These are phyloP conservation scores for Emmonsiellopsis sp. DNA, from an alignment of 2,329 filamentous ascomycete species.

Conservation along the genomic window DNA sequence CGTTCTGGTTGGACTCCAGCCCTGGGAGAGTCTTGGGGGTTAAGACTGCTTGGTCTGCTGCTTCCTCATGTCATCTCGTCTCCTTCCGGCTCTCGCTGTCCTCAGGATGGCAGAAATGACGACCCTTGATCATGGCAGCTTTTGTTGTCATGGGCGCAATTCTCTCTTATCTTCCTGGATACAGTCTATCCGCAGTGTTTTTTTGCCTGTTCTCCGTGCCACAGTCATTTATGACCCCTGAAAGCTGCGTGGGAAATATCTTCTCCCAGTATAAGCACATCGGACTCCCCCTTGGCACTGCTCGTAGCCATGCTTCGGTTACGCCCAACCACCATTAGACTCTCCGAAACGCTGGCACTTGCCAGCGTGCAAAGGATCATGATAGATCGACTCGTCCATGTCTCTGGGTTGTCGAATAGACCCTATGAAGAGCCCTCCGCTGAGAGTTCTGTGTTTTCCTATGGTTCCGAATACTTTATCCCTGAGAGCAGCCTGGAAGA, in stretches of 20 bases:
- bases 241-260: background rate
- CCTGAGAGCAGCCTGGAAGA: background rate
- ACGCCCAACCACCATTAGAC: slow-evolving; percentile 12
- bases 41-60: background rate
- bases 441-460: background rate
- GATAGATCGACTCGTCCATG: background rate
- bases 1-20: background rate
- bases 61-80: background rate
- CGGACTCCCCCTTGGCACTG: background rate
- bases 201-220: too few relatives aligned
- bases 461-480: background rate
- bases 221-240: background rate
- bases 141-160: too few relatives aligned
- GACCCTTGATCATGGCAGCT: background rate
- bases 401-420: background rate
- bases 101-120: background rate
- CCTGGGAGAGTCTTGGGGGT: background rate
- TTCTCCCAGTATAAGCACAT: background rate
- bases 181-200: too few relatives aligned
- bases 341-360: slow-evolving; percentile 11
- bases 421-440: slow-evolving; percentile 3
- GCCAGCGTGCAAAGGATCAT: slow-evolving; percentile 4
- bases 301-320: slow-evolving; percentile 12
- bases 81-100: background rate
- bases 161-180: too few relatives aligned